These are phyloP conservation scores for Paraphaeosphaeria sporulosa DNA, from an alignment of 2,329 filamentous ascomycete genomes.

Conservation along the genomic window DNA sequence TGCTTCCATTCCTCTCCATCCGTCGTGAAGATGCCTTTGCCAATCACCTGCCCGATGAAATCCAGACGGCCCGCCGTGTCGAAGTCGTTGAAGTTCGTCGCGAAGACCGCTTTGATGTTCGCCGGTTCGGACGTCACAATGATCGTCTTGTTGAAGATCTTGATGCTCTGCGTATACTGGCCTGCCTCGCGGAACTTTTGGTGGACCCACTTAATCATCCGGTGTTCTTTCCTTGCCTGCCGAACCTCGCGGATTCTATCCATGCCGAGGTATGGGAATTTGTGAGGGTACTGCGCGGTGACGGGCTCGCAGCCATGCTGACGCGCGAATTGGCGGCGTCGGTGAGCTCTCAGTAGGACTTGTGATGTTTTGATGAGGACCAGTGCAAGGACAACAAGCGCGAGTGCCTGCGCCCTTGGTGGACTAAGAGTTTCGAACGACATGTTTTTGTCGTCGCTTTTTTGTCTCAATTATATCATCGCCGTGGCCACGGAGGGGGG, in stretches of 20 bases:
- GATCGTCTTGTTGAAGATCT: conserved; percentile 11
- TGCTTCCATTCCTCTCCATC: conserved; percentile 7
- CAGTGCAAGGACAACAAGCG: background rate
- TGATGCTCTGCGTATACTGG: background rate
- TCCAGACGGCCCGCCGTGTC: background rate
- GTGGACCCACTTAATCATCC: background rate
- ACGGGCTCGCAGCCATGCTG: conserved; percentile 2
- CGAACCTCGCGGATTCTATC: background rate
- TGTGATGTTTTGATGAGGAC: background rate
- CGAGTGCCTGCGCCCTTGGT: background rate
- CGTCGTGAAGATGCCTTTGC: conserved; percentile 6
- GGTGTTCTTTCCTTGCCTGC: background rate
- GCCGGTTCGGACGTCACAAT: background rate
- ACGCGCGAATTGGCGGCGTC: conserved; percentile 4
- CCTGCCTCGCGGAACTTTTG: background rate
- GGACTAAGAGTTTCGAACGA: background rate
- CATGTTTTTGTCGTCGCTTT: background rate
- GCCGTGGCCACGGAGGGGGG: background rate
- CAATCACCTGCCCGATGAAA: background rate
- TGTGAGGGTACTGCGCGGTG: background rate
- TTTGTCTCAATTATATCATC: background rate
- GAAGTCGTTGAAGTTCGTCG: conserved; percentile 3
- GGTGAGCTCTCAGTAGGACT: background rate
- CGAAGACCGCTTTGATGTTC: conserved; percentile 3
- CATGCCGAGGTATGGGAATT: conserved; percentile 1